Percentiles rank a stretch among this genome's conserved stretches.
Conservation (phyloP, 148 eudicot genomes). For the Nepenthes mirabilis region DNA sequence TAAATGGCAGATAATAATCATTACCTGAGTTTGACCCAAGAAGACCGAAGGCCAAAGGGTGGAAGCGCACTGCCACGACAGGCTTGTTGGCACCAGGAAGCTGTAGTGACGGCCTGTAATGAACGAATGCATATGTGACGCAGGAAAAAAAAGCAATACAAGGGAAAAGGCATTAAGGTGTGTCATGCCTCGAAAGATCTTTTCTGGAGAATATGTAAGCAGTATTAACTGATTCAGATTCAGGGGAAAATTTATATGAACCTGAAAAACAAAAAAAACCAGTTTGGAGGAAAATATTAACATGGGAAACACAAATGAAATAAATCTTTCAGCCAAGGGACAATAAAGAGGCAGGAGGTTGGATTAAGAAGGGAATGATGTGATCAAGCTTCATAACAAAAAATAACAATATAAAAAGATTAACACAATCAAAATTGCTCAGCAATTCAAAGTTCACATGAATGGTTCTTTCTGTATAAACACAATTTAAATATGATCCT, state of each 20-base stretch:
- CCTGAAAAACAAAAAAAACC: constrained; percentile 34
- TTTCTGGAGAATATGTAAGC: constrained; percentile 74
- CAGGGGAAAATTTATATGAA: constrained; percentile 50
- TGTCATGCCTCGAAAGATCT: constrained; percentile 73
- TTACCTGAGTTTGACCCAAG: constrained; percentile 49
- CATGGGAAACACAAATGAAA: not conserved
- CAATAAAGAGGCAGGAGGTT: no score
- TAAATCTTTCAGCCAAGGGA: no score
- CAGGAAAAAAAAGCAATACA: not conserved
- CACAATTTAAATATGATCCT: no score
- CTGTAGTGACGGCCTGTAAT: constrained; percentile 77
- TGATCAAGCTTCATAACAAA: no score
- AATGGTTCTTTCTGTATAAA: no score
- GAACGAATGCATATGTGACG: no score
- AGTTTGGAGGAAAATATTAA: not conserved
- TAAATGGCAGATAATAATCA: not conserved
- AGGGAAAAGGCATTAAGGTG: not conserved
- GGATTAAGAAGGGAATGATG: no score
- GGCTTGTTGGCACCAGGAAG: constrained; percentile 97
- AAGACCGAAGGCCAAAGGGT: constrained; percentile 60
- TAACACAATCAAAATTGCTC: no score
- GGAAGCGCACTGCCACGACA: constrained; percentile 87
- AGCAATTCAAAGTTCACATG: no score
- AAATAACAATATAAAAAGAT: no score
- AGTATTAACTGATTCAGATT: constrained; percentile 66